phyloP scores from a whole-genome alignment of 148 eudicot genomes.

The Pharnaceum exiguum region DNA sequence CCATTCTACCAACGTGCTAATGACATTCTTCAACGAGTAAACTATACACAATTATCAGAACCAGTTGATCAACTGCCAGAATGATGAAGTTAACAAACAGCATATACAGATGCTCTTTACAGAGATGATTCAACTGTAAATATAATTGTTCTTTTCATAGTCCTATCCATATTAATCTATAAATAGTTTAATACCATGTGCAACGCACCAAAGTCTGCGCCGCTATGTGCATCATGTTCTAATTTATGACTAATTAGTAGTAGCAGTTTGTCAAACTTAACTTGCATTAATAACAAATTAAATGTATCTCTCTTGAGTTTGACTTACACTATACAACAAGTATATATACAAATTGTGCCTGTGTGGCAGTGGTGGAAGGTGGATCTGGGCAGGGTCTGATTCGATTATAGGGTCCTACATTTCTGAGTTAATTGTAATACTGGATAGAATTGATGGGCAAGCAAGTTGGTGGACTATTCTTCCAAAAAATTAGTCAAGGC shows the following conservation, averaged over 20 bases:
- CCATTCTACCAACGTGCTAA: background rate
- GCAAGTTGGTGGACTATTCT: too few species aligned
- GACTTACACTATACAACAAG: background rate
- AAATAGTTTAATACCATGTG: constrained; percentile 12
- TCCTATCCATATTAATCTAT: background rate
- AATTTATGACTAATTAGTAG: constrained; percentile 5
- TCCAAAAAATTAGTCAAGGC: too few species aligned
- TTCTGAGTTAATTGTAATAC: too few species aligned
- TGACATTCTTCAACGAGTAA: background rate
- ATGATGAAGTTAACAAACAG: constrained; percentile 8
- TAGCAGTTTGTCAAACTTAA: background rate
- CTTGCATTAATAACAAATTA: background rate
- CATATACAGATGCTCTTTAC: constrained; percentile 20
- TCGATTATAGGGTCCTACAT: background rate
- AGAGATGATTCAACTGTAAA: constrained; percentile 11
- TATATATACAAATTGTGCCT: too few species aligned
- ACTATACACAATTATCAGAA: background rate
- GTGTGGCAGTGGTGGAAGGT: too few species aligned
- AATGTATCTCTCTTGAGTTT: constrained; percentile 1
- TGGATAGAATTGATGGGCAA: too few species aligned
- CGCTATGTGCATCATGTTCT: constrained; percentile 14
- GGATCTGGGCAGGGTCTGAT: background rate
- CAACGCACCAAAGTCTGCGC: constrained; percentile 22
- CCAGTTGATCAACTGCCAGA: constrained; percentile 12
- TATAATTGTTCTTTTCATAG: background rate